A percentile compares a stretch with the other conserved stretches of the same genome.
These are phyloP conservation scores for Trichoderma oligosporum DNA, from an alignment of 2,329 filamentous ascomycete genomes.

Conservation along the genomic window DNA sequence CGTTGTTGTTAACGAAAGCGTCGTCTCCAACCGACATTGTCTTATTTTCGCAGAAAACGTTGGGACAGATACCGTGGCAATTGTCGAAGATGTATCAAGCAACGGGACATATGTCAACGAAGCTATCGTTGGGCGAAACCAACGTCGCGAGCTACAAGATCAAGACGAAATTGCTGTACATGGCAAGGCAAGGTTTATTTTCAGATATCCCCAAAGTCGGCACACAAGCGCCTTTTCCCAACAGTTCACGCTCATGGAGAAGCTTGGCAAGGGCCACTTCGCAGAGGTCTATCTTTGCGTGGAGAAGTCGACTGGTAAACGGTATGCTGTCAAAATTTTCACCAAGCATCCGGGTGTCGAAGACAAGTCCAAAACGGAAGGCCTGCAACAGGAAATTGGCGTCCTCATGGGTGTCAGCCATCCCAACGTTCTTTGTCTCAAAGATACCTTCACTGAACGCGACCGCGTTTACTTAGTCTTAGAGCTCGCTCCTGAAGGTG, in stretches of 20 bases:
- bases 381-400: conserved; percentile 90
- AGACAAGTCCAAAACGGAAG: conserved; percentile 78
- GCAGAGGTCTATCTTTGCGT: conserved; percentile 89
- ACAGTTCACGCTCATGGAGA: conserved; percentile 79
- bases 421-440: conserved; percentile 85
- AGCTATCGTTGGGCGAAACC: conserved; percentile 83
- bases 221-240: conserved; percentile 76
- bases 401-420: conserved; percentile 97
- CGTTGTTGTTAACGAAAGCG: conserved; percentile 68
- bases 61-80: conserved; percentile 58
- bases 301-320: conserved; percentile 75
- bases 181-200: conserved; percentile 81
- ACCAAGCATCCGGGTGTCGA: conserved; percentile 79
- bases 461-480: conserved; percentile 89
- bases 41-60: conserved; percentile 62
- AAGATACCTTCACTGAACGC: conserved; percentile 89
- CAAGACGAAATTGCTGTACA: conserved; percentile 87
- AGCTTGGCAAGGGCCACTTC: conserved; percentile 92
- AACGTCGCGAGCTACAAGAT: conserved; percentile 81
- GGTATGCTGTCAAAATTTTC: conserved; percentile 93
- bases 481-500: conserved; percentile 86
- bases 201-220: conserved; percentile 77
- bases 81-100: conserved; percentile 88
- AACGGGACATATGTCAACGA: conserved; percentile 98
- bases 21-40: conserved; percentile 84